Base-by-base conservation (phyloP, 371 early-diverging fungal genomes). In the Lichtheimia hyalospora region DNA sequence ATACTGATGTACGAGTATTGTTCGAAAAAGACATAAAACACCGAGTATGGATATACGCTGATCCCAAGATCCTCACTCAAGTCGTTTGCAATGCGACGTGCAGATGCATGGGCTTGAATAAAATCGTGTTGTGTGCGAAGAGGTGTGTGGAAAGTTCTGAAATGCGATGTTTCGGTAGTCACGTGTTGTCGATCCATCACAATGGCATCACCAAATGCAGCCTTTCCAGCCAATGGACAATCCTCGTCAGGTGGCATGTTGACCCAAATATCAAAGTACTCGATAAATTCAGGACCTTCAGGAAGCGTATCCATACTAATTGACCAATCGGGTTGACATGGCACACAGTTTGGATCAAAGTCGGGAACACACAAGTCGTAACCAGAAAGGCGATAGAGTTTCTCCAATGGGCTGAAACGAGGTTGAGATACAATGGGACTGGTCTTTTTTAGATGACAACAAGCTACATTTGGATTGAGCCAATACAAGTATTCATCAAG, bases 21-120 rank as follows among this genome's bases (percentile, higher is more conserved):
- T 64, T 88, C 90, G 66, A 91, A 91, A 64, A 89, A 91, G 49
- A 90, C 78, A 63, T 90, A 89, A 61, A 89, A 90, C 7, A 89
- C 75, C 7, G 89, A 89, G 62, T 90, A 91, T 0, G 89, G 87
- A 61, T 84, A 89, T 4, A 91, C 83, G 0, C 75, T 73, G 15
- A 85, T 28, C 0, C 78, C 80, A 3, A 82, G 70, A 12, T 75
- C 74, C 15, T 67, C 54, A n/a, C 75, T 67, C 0, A 89, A 69
- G 2, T 75, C 74, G 3, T 81, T 67, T 2, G 91, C 83, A 34
- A 91, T 90, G 52, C 89, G 83, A 44, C 78, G 74, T 6, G 89
- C 88, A 5, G 83, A 79, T 24, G 66, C 80, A 67, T 84, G 83
- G 5, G 89, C 89, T 10, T 71, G 69, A 55, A 91, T 90, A 57